phyloP scores from a whole-genome alignment of 345 rosid genomes.

The Euphorbia peplus region DNA sequence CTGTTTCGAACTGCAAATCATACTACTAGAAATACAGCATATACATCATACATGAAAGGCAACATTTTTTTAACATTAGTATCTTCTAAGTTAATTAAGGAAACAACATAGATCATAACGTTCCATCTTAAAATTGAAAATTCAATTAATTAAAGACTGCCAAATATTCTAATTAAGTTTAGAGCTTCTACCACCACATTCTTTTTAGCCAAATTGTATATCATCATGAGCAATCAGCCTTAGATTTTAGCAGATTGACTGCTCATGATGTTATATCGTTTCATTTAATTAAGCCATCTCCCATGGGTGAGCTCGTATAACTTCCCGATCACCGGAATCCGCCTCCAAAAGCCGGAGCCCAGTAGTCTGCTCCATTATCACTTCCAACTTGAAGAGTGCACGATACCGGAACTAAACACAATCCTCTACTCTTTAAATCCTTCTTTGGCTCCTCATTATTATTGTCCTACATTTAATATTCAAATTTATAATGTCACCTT shows the following conservation, averaged over 20 bases:
- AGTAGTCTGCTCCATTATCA: slow-evolving; percentile 29
- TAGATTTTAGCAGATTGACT: slow-evolving; percentile 79
- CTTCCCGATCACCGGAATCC: slow-evolving; percentile 15
- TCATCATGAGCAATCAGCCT: slow-evolving; percentile 99
- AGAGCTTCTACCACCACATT: neutral
- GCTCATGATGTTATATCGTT: slow-evolving; percentile 94
- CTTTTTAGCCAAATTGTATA: slow-evolving; percentile 52
- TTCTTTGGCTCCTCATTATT: slow-evolving; percentile 13
- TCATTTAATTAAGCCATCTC: neutral
- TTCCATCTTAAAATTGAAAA: neutral
- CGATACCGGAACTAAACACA: slow-evolving; percentile 29
- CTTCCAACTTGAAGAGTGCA: slow-evolving; percentile 30
- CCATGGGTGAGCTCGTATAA: neutral
- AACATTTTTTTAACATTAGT: neutral
- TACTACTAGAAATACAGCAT: neutral
- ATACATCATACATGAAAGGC: slow-evolving; percentile 7
- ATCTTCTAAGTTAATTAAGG: slow-evolving; percentile 5
- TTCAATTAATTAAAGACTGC: neutral
- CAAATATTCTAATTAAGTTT: neutral
- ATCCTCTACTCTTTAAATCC: slow-evolving; percentile 27
- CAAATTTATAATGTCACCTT: neutral
- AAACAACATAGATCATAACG: slow-evolving; percentile 9
- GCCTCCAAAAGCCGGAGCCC: slow-evolving; percentile 30
- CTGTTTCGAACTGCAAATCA: neutral
- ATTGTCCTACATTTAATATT: neutral